Base-by-base conservation (phyloP, 176 grass and related monocot genomes). In the Raddia distichophylla region DNA sequence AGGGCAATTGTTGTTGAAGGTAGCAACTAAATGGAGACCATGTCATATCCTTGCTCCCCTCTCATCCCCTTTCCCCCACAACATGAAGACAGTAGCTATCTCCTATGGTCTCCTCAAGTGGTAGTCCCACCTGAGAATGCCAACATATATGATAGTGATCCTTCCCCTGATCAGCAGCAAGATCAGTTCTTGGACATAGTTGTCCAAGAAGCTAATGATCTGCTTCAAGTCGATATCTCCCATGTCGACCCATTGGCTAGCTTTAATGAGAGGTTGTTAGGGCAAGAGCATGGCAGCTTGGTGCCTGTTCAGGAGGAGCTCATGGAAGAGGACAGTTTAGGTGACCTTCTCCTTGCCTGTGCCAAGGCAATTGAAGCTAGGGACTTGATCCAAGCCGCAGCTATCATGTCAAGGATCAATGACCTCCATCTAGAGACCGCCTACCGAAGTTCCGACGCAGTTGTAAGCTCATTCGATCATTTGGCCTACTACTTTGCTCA, bases 391-490 rank as follows among this genome's bases (percentile, higher is more conserved):
- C 22, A 18, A 8, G 32, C 81, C 71, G 56, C 54, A 10, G 46
- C 57, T 49, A 87, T 87, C 64, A 11, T 87, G 64, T 35, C 84
- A 4, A 87, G 81, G 84, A 33, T 91, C 19, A 80, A 81, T 5
- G 40, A 1, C 10, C 75, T 86, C 60, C 49, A 71, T 46, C 4
- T 15, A n/a, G 40, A 47, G 14, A 33, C 40, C 17, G n/a, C 71
- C 16, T 9, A 5, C 15, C 17, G 48, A 54, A 74, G 69, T 17
- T 54, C 9, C 19, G 54, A 46, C n/a, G 37, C 10, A 10, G 13
- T 6, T 10, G 5, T 51, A 17, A 58, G 71, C 14, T 35, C 81
- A 2, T 51, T 48, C 1, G 69, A 78, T 10, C 65, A 46, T 16
- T 37, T 87, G 60, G 77, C 85, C 33, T 62, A 3, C 77, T 85